Base-by-base conservation (phyloP, 1,139 yeast genomes). In the Saccharomyces pastorianus region DNA sequence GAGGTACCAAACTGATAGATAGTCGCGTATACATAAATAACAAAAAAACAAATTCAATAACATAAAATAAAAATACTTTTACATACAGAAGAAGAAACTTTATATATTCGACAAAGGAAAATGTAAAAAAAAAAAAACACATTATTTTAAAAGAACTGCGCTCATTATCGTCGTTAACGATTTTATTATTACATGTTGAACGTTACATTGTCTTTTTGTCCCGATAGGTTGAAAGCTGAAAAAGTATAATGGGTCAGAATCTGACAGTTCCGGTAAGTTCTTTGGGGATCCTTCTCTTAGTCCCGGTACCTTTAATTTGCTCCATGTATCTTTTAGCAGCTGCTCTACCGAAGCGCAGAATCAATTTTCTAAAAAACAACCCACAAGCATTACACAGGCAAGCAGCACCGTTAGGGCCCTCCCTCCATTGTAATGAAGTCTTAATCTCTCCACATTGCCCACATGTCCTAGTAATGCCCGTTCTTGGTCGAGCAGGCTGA, bases 341-440 rank as follows among this genome's bases (percentile, higher is more conserved):
- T 38, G 44, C 44, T 20, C 44, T 38, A 9, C 44, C 44, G 44
- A 38, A 38, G 6, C 44, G 44, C n/a, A 38, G 11, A 20, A 20
- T 11, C 11, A 38, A n/a, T 53, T 66, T 66, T 34, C 62, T 60
- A 51, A 64, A 66, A 53, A 81, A 87, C 51, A 89, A 75, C 0
- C 96, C 96, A 71, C 96, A 89, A 0, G 96, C 96, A 69, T 89
- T 89, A 70, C 96, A 89, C 56, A 89, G 73, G 0, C 95, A 87
- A 52, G 95, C 76, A 13, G 85, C 86, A 0, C 96, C 96, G 58
- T 82, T 81, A 2, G 96, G 96, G 0, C 96, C 96, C 55, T 90
- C 77, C 60, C 96, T 76, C 96, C 96, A 89, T 71, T 89, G 44
- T 13, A 38, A 20, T 4, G 44, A 38, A 4, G 44, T 38, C 25